Evolutionary conservation across 169 alveolate genomes (phyloP), one percentile per base, ranked within the genome.

Genomic region (Cryptosporidium ryanae): DNA sequence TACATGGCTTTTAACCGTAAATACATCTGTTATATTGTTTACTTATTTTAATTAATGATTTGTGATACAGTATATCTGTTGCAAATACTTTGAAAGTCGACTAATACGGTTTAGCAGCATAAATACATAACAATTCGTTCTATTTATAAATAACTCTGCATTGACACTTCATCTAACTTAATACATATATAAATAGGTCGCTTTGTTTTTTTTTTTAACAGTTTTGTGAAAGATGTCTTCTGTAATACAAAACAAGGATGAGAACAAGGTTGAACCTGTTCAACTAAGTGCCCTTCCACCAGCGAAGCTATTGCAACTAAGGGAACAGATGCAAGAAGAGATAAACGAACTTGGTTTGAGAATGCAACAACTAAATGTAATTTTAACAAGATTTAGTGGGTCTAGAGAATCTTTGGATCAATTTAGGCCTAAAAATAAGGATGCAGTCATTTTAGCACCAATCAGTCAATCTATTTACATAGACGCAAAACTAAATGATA

Each of bases 231-330:
- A n/a, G 27, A 52, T 52, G 27, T 52, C 27, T 5, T 5, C 13
- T 25, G 27, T 50, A n/a, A n/a, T n/a, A 31, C 83, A 68, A 29
- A 49, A 29, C 10, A 32, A 59, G 2, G 61, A 31, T 13, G 84
- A 44, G 2, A 59, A 44, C 17, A 76, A 55, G n/a, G 25, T n/a
- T 18, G 84, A 76, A 44, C 43, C 76, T 25, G 43, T 76, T 15
- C 84, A 55, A 27, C 57, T 76, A 12, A 76, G 71, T 29, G 25
- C 84, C 12, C 63, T 76, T 23, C 84, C 84, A 55, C 84, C 84
- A 59, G 84, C 84, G 34, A 76, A 76, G n/a, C 27, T 76, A 8
- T 15, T 76, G 13, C 84, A 76, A 34, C 71, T 76, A 29, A 76
- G 84, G 57, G 84, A 76, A 12, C 84, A 76, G 38, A 38, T 65